These are phyloP conservation scores for Moelleriella libera DNA, from an alignment of 2,329 filamentous ascomycete species.

Conservation along the genomic window DNA sequence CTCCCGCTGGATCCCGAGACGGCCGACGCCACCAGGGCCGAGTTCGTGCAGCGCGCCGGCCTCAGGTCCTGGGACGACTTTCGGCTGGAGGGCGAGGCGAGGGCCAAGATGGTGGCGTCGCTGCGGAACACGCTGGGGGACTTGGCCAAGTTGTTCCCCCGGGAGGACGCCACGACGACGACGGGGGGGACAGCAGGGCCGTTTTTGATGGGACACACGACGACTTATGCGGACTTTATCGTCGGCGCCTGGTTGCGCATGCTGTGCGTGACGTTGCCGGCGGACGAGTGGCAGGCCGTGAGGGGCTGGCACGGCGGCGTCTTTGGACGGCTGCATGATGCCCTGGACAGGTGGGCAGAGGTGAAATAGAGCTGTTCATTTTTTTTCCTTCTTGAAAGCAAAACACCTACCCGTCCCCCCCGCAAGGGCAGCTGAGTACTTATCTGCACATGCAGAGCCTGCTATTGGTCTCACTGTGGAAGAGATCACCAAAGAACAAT, in stretches of 20 bases:
- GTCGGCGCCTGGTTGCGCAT: slow-evolving; percentile 42
- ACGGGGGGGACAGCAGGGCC: slow-evolving; percentile 18
- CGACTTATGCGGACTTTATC: slow-evolving; percentile 41
- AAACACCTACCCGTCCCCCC: too few species aligned
- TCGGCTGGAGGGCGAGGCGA: slow-evolving; percentile 19
- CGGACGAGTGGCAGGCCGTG: slow-evolving; percentile 31
- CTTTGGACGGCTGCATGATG: slow-evolving; percentile 35
- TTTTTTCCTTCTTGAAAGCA: too few species aligned
- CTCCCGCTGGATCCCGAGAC: slow-evolving; percentile 37
- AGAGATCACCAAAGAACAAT: too few species aligned
- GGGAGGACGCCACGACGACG: not conserved
- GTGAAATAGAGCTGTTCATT: not conserved
- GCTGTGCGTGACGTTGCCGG: slow-evolving; percentile 22
- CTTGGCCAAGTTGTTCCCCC: slow-evolving; percentile 24
- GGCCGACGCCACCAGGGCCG: slow-evolving; percentile 26
- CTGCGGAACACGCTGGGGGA: slow-evolving; percentile 26
- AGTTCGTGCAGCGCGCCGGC: slow-evolving; percentile 33
- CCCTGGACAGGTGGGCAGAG: slow-evolving; percentile 21
- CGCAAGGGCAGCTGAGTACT: too few species aligned
- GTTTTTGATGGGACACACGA: slow-evolving; percentile 29
- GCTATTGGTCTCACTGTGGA: too few species aligned
- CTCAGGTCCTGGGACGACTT: slow-evolving; percentile 30
- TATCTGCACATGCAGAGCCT: too few species aligned
- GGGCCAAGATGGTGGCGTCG: slow-evolving; percentile 20
- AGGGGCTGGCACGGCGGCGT: slow-evolving; percentile 33